Conservation (phyloP, 352 stramenopile genomes). For the Pythium utonaiense region DNA sequence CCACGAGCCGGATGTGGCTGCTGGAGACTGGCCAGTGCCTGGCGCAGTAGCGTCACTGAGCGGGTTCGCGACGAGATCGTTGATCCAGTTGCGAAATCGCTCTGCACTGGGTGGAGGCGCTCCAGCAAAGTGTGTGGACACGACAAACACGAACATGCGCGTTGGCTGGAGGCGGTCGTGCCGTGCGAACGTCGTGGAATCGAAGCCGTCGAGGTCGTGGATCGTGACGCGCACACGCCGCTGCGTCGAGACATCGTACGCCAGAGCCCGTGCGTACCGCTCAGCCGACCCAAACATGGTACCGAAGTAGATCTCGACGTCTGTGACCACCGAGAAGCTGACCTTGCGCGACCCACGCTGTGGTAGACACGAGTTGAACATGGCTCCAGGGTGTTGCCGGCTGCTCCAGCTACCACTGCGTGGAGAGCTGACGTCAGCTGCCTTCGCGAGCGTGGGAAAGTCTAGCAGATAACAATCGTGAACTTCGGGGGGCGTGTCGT, state of each 20-base stretch:
- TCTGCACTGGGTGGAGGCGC: conserved; percentile 93
- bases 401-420: no score
- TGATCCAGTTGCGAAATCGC: conserved; percentile 83
- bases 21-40: background rate
- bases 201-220: conserved; percentile 88
- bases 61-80: background rate
- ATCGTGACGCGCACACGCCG: conserved; percentile 60
- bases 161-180: conserved; percentile 27
- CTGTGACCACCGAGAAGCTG: conserved; percentile 12
- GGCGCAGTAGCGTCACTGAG: background rate
- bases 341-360: background rate
- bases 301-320: conserved; percentile 92
- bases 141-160: conserved; percentile 84
- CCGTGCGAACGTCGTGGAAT: conserved; percentile 22
- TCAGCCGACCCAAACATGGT: conserved; percentile 93
- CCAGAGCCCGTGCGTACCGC: conserved; percentile 86
- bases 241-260: conserved; percentile 46
- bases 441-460: no score
- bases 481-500: no score
- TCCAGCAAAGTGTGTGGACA: conserved; percentile 94
- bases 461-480: no score
- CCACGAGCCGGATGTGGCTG: background rate
- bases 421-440: no score
- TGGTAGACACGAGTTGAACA: background rate
- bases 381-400: no score